Evolutionary conservation across 257 asterid species (phyloP).

Genomic region (Vinca minor): DNA sequence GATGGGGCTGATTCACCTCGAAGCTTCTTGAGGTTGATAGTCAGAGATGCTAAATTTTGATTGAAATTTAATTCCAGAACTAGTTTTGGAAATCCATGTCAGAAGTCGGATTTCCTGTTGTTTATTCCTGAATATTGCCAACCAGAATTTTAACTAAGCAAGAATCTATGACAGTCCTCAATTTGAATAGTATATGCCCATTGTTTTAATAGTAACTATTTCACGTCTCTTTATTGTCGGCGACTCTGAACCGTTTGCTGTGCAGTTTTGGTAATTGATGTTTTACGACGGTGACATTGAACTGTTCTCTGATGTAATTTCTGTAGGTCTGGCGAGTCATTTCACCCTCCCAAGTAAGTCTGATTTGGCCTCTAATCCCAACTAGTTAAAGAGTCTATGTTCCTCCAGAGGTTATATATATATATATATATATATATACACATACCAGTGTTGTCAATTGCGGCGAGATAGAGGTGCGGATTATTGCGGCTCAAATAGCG

Average conservation of each 20-base stretch:
- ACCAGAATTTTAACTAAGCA: neutral
- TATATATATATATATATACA: no score
- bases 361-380: conserved; percentile 5
- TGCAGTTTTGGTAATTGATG: neutral
- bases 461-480: no score
- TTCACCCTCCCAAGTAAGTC: conserved; percentile 92
- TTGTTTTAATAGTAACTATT: neutral
- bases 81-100: neutral
- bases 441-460: no score
- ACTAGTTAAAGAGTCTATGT: neutral
- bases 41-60: neutral
- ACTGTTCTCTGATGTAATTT: conserved; percentile 1
- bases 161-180: neutral
- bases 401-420: neutral
- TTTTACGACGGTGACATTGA: neutral
- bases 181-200: neutral
- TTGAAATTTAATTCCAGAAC: neutral
- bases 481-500: no score
- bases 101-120: neutral
- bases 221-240: neutral
- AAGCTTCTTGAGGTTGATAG: neutral
- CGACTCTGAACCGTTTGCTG: neutral
- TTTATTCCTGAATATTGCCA: neutral
- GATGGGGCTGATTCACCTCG: neutral
- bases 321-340: conserved; percentile 87